phyloP scores from a whole-genome alignment of 2,329 filamentous ascomycete species.

The Microcyclosporella mali region DNA sequence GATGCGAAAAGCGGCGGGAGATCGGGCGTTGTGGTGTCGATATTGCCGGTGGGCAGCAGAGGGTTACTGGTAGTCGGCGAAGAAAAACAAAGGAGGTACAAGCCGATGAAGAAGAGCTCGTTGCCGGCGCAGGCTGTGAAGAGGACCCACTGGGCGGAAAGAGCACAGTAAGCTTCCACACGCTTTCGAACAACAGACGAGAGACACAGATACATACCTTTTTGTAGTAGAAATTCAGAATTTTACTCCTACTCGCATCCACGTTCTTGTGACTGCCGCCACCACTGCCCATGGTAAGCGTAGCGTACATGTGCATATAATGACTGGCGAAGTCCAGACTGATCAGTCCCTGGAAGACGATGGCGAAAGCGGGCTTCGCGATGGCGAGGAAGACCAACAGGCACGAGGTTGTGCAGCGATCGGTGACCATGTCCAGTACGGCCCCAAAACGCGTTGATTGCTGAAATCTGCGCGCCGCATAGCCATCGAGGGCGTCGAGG shows the following conservation, averaged over 20 bases:
- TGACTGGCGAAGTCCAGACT: constrained; percentile 88
- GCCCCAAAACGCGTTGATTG: constrained; percentile 94
- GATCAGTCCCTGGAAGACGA: constrained; percentile 89
- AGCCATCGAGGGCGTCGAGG: constrained; percentile 88
- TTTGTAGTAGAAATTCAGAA: constrained; percentile 94
- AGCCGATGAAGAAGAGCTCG: constrained; percentile 93
- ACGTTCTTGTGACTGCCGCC: constrained; percentile 86
- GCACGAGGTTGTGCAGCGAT: constrained; percentile 92
- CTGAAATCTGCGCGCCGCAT: constrained; percentile 74
- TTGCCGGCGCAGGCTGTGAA: constrained; percentile 86
- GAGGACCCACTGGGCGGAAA: constrained; percentile 62
- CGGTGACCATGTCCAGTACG: constrained; percentile 98
- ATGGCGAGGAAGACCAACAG: constrained; percentile 88
- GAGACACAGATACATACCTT: constrained; percentile 55
- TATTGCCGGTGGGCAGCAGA: constrained; percentile 35
- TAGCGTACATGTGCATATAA: constrained; percentile 99
- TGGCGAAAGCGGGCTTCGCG: constrained; percentile 86
- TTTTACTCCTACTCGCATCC: constrained; percentile 75
- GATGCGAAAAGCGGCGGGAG: constrained; percentile 73
- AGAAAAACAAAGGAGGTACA: constrained; percentile 94
- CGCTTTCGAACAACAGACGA: not conserved
- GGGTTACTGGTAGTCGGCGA: constrained; percentile 49
- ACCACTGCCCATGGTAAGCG: constrained; percentile 74
- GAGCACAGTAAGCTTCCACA: not conserved
- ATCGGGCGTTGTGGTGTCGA: constrained; percentile 31